phyloP scores from a whole-genome alignment of 768 basidiomycete genomes.

The Bullera alba region DNA sequence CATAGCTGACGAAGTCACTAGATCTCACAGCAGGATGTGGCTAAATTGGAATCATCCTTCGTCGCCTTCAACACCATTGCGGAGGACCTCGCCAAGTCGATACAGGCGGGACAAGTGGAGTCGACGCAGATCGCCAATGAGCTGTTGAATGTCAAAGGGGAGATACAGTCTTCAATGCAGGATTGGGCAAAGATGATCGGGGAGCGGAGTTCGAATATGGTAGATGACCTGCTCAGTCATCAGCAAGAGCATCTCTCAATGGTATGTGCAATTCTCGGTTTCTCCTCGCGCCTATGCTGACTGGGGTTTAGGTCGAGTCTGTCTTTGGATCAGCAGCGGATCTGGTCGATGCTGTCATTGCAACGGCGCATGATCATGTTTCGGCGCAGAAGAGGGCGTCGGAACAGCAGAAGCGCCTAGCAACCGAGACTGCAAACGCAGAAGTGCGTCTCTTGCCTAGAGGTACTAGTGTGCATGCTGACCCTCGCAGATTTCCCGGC shows the following conservation, averaged over 20 bases:
- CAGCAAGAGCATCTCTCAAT: conserved; percentile 33
- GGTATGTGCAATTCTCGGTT: conserved; percentile 12
- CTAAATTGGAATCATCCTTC: conserved; percentile 22
- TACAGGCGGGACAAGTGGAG: conserved; percentile 23
- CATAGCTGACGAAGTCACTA: not conserved
- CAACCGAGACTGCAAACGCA: conserved; percentile 18
- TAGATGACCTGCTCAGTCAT: conserved; percentile 30
- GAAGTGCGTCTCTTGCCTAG: conserved; percentile 25
- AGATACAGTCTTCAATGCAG: conserved; percentile 22
- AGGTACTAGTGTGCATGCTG: not conserved
- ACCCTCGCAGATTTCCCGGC: conserved; percentile 50
- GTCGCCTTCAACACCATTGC: conserved; percentile 22
- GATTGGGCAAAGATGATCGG: conserved; percentile 30
- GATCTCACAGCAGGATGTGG: conserved; percentile 18
- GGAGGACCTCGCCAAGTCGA: conserved; percentile 15
- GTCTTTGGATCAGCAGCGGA: conserved; percentile 57
- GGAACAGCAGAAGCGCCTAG: conserved; percentile 50
- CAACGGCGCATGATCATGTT: conserved; percentile 57
- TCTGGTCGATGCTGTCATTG: conserved; percentile 58
- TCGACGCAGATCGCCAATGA: conserved; percentile 10
- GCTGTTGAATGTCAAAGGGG: conserved; percentile 16
- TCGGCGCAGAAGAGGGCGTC: conserved; percentile 54
- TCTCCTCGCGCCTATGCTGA: conserved; percentile 1
- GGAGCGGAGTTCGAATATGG: conserved; percentile 23
- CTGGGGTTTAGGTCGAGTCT: conserved; percentile 27